Evolutionary conservation across 495 filamentous ascomycete species (phyloP).

Genomic region (Lasiosphaeria ovina): DNA sequence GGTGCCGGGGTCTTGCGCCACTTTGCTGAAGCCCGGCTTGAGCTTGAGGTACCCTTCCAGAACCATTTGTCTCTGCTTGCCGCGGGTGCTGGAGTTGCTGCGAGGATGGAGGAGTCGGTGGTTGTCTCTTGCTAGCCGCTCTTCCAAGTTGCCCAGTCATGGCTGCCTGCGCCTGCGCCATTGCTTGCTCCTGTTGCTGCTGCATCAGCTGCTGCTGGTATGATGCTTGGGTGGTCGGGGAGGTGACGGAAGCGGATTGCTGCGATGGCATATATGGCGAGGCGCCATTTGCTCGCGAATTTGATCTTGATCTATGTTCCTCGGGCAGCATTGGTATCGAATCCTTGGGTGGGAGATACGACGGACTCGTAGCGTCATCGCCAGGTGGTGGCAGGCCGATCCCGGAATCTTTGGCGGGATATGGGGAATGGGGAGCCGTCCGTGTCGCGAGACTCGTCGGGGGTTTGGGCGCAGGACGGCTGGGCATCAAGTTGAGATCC

Average conservation of each 20-base stretch:
- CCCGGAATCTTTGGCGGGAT: slow-evolving; percentile 50
- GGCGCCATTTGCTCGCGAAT: slow-evolving; percentile 50
- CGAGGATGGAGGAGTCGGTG: slow-evolving; percentile 50
- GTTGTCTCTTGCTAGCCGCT: slow-evolving; percentile 62
- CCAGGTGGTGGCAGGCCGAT: slow-evolving; percentile 53
- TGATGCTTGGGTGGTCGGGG: slow-evolving; percentile 34
- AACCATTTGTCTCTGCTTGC: slow-evolving; percentile 54
- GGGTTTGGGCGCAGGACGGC: slow-evolving; percentile 65
- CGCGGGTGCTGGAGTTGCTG: slow-evolving; percentile 54
- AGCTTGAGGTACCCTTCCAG: slow-evolving; percentile 48
- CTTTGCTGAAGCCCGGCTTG: slow-evolving; percentile 40
- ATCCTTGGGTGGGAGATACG: slow-evolving; percentile 49
- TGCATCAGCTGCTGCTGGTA: slow-evolving; percentile 71
- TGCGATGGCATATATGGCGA: slow-evolving; percentile 41
- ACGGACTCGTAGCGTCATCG: slow-evolving; percentile 47
- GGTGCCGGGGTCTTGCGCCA: slow-evolving; percentile 68
- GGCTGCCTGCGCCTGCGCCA: slow-evolving; percentile 68
- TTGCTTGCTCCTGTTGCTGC: slow-evolving; percentile 74
- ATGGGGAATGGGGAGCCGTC: slow-evolving; percentile 48
- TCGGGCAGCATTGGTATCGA: slow-evolving; percentile 51
- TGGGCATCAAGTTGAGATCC: slow-evolving; percentile 58
- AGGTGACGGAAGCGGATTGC: slow-evolving; percentile 26
- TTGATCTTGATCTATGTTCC: slow-evolving; percentile 54
- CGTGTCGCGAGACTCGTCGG: slow-evolving; percentile 51
- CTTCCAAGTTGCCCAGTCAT: slow-evolving; percentile 58